Evolutionary conservation across 2,329 filamentous ascomycete species (phyloP), one percentile per base, ranked within the genome.

Genomic region (Dactylellina parvicollis): DNA sequence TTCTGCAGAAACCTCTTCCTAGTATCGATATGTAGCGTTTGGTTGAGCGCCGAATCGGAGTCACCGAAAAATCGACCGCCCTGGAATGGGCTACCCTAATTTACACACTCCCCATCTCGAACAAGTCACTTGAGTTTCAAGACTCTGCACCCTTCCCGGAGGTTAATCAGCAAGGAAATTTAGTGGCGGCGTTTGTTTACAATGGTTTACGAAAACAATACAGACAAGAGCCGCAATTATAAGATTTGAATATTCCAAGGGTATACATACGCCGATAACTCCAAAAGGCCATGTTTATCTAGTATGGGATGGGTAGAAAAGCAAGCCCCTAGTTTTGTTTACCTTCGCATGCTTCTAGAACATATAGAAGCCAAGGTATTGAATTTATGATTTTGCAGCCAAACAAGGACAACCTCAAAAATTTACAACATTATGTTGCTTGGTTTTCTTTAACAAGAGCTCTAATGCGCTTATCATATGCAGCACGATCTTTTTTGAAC

Each of bases 391-490:
- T n/a, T n/a, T n/a, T n/a, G n/a, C n/a, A n/a, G n/a, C n/a, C n/a
- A n/a, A n/a, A n/a, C n/a, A n/a, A n/a, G n/a, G n/a, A n/a, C n/a
- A n/a, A n/a, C n/a, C n/a, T n/a, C n/a, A 42, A 10, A 42, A 16
- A 4, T n/a, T 10, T 9, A 7, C n/a, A 16, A 16, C n/a, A 9
- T 50, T 46, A 74, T 14, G 60, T 56, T n/a, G 69, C 54, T 28
- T 66, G 69, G 47, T 74, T 74, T 64, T 77, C 77, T 52, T 96
- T 76, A 66, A 99, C 95, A 18, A 96, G 89, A 72, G 91, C 88
- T 79, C 88, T 89, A 75, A 99, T 89, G 75, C 93, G 90, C 81
- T 89, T 90, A 82, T 98, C 93, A 79, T 99, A 99, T 66, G 94
- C 92, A 16, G 82, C 82, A 44, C 88, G 86, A 79, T 99, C 94